Conservation (phyloP, 75 land plant species). For the Picea glauca region DNA sequence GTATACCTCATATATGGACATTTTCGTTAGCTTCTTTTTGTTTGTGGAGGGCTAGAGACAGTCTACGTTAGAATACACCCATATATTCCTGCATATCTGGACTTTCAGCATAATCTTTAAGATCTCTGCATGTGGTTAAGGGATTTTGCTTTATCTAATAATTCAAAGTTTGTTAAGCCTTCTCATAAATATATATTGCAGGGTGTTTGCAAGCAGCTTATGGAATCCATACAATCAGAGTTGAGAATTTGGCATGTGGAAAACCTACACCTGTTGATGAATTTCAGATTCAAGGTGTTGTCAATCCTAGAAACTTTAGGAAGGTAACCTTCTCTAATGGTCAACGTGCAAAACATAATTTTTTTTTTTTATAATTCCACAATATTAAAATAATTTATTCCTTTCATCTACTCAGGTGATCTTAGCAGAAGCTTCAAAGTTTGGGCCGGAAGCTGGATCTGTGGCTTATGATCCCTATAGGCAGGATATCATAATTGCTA, state of each 20-base stretch:
- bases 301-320: constrained; percentile 53
- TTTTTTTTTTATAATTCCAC: not conserved
- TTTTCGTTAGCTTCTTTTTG: not conserved
- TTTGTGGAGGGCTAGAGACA: not conserved
- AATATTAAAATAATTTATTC: not conserved
- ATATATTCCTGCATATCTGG: not conserved
- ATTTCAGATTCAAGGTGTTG: constrained; percentile 67
- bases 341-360: not conserved
- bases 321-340: constrained; percentile 37
- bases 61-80: not conserved
- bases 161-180: not conserved
- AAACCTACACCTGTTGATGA: constrained; percentile 63
- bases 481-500: not conserved
- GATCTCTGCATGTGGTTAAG: not conserved
- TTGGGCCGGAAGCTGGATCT: constrained; percentile 8
- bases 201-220: constrained; percentile 76
- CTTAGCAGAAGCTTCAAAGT: constrained; percentile 10
- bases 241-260: constrained; percentile 60
- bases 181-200: constrained; percentile 15
- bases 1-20: constrained; percentile 15
- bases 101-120: not conserved
- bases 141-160: not conserved
- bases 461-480: not conserved
- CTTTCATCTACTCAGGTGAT: constrained; percentile 2
- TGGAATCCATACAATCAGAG: constrained; percentile 63